phyloP scores from a whole-genome alignment of 805 yeast genomes.

The Kodamaea kaohsiungensis region DNA sequence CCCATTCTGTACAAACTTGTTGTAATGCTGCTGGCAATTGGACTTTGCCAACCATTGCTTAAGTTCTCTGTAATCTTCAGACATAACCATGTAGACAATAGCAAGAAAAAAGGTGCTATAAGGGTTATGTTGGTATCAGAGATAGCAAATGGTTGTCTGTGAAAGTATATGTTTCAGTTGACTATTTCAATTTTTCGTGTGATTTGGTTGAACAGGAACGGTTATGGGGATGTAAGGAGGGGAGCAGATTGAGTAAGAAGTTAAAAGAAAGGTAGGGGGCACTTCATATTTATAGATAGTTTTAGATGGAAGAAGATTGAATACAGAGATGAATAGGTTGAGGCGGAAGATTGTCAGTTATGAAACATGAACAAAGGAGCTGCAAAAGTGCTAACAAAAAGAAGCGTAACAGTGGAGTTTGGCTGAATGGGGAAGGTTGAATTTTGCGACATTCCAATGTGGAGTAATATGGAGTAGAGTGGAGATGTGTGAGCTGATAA shows the following conservation, averaged over 20 bases:
- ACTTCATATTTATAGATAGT: not conserved
- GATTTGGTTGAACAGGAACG: not conserved
- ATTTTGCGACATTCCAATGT: not conserved
- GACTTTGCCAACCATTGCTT: slow-evolving; percentile 38
- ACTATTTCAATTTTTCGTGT: not conserved
- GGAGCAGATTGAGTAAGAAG: too few relatives aligned
- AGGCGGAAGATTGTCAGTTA: not conserved
- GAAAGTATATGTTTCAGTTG: not conserved
- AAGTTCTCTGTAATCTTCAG: slow-evolving; percentile 21
- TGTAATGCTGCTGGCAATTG: slow-evolving; percentile 35
- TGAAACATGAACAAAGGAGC: not conserved
- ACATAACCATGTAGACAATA: not conserved
- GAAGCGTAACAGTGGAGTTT: not conserved
- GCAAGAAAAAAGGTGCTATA: not conserved
- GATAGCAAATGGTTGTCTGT: not conserved
- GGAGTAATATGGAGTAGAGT: not conserved
- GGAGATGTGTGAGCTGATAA: not conserved
- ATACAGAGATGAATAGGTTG: not conserved
- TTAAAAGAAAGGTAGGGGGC: not conserved
- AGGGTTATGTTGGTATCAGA: not conserved
- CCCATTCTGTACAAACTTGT: slow-evolving; percentile 47
- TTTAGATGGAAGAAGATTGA: not conserved
- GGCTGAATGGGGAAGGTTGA: not conserved
- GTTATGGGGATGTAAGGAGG: too few relatives aligned
- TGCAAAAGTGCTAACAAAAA: not conserved